Percentiles rank a stretch among this genome's conserved stretches.
phyloP scores from a whole-genome alignment of 768 basidiomycete genomes.

The Chiua virens region DNA sequence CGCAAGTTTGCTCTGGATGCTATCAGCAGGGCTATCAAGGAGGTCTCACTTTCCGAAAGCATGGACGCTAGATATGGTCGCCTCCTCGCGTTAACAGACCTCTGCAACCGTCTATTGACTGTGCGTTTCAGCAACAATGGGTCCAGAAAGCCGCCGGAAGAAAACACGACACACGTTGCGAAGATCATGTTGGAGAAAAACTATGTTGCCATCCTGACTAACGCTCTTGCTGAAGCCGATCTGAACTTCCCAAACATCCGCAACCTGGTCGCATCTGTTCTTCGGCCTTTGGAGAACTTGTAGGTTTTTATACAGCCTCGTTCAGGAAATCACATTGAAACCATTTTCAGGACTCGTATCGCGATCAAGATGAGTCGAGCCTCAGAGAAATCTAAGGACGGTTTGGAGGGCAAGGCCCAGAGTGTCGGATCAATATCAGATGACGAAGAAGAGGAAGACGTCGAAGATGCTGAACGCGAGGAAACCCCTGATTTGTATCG shows the following conservation, averaged over 20 bases:
- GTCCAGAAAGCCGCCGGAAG: constrained; percentile 55
- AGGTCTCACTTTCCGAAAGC: constrained; percentile 56
- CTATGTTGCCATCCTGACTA: constrained; percentile 86
- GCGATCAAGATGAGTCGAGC: constrained; percentile 98
- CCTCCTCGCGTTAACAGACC: constrained; percentile 79
- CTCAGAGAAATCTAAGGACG: constrained; percentile 63
- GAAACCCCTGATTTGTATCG: constrained; percentile 94
- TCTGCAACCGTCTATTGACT: constrained; percentile 85
- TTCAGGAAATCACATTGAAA: constrained; percentile 1
- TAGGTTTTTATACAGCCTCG: constrained; percentile 39
- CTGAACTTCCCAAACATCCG: constrained; percentile 93
- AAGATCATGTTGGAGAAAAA: constrained; percentile 99
- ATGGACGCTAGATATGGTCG: constrained; percentile 84
- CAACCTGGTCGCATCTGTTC: constrained; percentile 78
- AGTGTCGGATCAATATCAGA: constrained; percentile 44
- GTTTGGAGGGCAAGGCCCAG: constrained; percentile 44
- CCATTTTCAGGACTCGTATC: constrained; percentile 71
- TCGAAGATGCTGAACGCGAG: constrained; percentile 57
- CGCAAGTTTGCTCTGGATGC: constrained; percentile 91
- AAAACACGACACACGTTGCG: constrained; percentile 87
- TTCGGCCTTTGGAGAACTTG: constrained; percentile 89
- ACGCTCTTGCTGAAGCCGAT: constrained; percentile 87
- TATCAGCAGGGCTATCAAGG: constrained; percentile 84
- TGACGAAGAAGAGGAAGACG: constrained; percentile 53
- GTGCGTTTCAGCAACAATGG: constrained; percentile 63